Evolutionary conservation across 2,329 filamentous ascomycete genomes (phyloP), one percentile per base, ranked within the genome.

Genomic region (Neonectria faginata): DNA sequence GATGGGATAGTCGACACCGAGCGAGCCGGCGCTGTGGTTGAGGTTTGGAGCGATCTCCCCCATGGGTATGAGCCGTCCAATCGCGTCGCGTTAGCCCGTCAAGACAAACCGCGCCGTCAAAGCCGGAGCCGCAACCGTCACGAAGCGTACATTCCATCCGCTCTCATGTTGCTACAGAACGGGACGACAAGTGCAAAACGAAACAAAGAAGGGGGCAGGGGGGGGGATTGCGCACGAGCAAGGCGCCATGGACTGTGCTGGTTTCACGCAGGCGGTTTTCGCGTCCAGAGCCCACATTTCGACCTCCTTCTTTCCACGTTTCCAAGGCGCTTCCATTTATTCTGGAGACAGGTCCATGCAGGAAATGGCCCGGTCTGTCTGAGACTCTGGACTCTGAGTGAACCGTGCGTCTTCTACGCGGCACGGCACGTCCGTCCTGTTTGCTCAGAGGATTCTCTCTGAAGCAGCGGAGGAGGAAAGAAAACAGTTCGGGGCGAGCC

Each of bases 351-450:
- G 27, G 6, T 51, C 9, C 16, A 20, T 51, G 31, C 39, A 10
- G 44, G n/a, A 22, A 36, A 18, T 44, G 42, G 55, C 47, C 25
- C 25, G 25, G 25, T 25, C 25, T 25, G 25, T 12, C 33, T 20
- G 12, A 50, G 20, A 57, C 60, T 55, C 42, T 45, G 36, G 44
- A 56, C 50, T 29, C 42, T 48, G 36, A 44, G 50, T 52, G 61
- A 60, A 56, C 61, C 51, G 56, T 64, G 56, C 61, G 20, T 41
- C 50, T 14, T 51, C 41, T 25, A 31, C 44, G 25, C 60, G 60
- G 60, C 60, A 58, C 55, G 60, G 55, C 55, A 55, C 55, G 54
- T 57, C 33, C 51, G 22, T 20, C 52, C 18, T 33, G 11, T 31
- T 25, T 50, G 27, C 54, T 52, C 45, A 39, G 45, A 36, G 33